These are phyloP conservation scores for Ascochyta clinopodiicola DNA, from an alignment of 2,329 filamentous ascomycete species.

Conservation along the genomic window DNA sequence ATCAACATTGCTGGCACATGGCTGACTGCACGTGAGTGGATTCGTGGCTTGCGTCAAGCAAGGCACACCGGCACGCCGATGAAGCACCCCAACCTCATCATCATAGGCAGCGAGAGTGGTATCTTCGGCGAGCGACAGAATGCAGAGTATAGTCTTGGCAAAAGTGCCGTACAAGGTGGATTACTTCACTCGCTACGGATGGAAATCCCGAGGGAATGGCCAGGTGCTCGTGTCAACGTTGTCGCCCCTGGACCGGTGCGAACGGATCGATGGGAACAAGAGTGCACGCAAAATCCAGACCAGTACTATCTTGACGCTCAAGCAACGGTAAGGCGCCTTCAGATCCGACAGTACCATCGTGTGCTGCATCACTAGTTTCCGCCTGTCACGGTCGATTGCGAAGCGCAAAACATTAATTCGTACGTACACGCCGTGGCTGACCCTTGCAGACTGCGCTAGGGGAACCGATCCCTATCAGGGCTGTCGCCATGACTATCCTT, in stretches of 20 bases:
- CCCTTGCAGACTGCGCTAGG: constrained; percentile 43
- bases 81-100: constrained; percentile 49
- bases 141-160: constrained; percentile 55
- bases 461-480: constrained; percentile 47
- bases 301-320: constrained; percentile 53
- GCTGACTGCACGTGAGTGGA: constrained; percentile 53
- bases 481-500: constrained; percentile 54
- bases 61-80: constrained; percentile 20
- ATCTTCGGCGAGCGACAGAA: constrained; percentile 53
- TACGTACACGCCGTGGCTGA: constrained; percentile 1
- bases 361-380: too few species aligned
- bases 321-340: constrained; percentile 46
- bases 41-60: constrained; percentile 45
- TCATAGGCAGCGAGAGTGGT: constrained; percentile 56
- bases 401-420: not conserved
- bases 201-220: constrained; percentile 50
- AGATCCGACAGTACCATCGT: not conserved
- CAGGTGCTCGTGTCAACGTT: constrained; percentile 53
- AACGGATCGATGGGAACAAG: constrained; percentile 52
- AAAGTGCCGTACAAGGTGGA: constrained; percentile 55
- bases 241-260: constrained; percentile 57
- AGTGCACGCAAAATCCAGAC: constrained; percentile 48
- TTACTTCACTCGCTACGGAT: constrained; percentile 51
- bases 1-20: constrained; percentile 51
- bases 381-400: not conserved